These are phyloP conservation scores for Neopestalotiopsis sp. DNA, from an alignment of 2,329 filamentous ascomycete species.

Conservation along the genomic window DNA sequence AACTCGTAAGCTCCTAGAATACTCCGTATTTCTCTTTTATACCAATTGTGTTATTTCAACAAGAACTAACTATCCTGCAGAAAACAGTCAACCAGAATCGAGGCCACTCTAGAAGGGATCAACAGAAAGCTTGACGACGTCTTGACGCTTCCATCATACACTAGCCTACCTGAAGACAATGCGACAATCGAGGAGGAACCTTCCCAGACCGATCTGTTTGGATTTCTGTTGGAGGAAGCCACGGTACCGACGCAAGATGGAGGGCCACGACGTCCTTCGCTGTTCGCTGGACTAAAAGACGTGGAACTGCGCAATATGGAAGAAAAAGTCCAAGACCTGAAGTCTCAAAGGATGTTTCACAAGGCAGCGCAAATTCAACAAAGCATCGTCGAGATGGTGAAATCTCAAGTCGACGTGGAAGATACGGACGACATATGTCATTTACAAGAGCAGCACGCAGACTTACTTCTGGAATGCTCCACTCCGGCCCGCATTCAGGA, in stretches of 20 bases:
- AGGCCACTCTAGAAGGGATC: too few species aligned
- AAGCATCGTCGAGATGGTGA: neutral
- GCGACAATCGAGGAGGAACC: neutral
- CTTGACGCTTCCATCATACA: neutral
- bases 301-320: neutral
- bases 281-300: neutral
- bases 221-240: neutral
- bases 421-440: neutral
- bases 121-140: too few species aligned
- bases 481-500: too few species aligned
- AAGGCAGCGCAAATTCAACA: neutral
- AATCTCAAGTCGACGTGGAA: neutral
- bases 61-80: too few species aligned
- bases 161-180: neutral
- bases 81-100: too few species aligned
- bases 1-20: neutral
- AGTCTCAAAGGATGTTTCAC: neutral
- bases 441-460: neutral
- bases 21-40: too few species aligned
- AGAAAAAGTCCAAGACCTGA: neutral
- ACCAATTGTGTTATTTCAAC: too few species aligned
- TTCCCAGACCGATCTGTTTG: neutral
- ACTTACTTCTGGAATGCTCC: neutral
- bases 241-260: neutral
- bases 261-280: neutral